Evolutionary conservation across 1,139 yeast genomes (phyloP).

Genomic region (Citeromyces hawaiiensis): DNA sequence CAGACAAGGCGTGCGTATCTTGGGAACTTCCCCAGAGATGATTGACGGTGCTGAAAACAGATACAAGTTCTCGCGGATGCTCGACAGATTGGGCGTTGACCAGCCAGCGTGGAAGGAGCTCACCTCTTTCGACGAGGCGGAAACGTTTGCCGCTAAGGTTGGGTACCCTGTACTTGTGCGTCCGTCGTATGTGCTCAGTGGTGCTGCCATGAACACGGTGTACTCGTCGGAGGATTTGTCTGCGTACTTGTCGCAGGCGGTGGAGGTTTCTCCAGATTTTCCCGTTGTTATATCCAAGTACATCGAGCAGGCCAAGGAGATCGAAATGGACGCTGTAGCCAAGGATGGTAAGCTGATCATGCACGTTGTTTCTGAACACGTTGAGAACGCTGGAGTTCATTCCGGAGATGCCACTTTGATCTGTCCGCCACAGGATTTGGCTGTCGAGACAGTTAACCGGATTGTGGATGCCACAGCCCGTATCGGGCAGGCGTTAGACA

Average conservation of each 20-base stretch:
- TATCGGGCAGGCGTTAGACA: constrained; percentile 89
- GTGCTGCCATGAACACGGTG: constrained; percentile 98
- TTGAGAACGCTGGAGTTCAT: constrained; percentile 97
- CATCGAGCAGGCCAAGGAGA: constrained; percentile 91
- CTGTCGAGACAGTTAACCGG: constrained; percentile 44
- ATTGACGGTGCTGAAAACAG: constrained; percentile 97
- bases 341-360: constrained; percentile 75
- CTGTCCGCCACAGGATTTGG: constrained; percentile 75
- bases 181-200: constrained; percentile 93
- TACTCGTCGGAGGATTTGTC: constrained; percentile 68
- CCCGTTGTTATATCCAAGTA: constrained; percentile 96
- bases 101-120: constrained; percentile 99
- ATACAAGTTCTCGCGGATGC: constrained; percentile 95
- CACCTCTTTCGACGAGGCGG: constrained; percentile 89
- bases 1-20: constrained; percentile 88
- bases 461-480: constrained; percentile 76
- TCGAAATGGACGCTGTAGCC: constrained; percentile 96
- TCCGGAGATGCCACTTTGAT: constrained; percentile 97
- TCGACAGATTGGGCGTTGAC: constrained; percentile 93
- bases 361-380: constrained; percentile 96
- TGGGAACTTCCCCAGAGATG: constrained; percentile 98
- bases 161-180: constrained; percentile 95
- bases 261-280: constrained; percentile 87
- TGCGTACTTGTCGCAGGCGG: constrained; percentile 69
- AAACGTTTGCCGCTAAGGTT: constrained; percentile 75